Percentiles rank a stretch among this genome's conserved stretches.
phyloP scores from a whole-genome alignment of 345 rosid genomes.

The Gossypium longicalyx region DNA sequence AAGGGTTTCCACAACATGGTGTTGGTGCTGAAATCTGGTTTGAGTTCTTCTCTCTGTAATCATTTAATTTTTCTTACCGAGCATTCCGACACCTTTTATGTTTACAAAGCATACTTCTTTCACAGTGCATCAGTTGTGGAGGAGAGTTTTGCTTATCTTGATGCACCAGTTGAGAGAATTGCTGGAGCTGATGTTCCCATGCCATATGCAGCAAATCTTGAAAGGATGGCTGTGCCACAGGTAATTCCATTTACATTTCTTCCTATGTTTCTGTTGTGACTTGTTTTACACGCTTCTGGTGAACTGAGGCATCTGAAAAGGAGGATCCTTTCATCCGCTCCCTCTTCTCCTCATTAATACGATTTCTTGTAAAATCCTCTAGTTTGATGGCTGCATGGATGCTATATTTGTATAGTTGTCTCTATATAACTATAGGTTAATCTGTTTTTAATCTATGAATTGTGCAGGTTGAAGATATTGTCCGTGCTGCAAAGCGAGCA shows the following conservation, averaged over 20 bases:
- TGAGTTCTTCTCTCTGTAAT: too few relatives aligned
- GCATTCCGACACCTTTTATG: too few relatives aligned
- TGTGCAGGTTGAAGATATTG: conserved; percentile 53
- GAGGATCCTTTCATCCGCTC: neutral
- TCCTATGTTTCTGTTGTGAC: neutral
- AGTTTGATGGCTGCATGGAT: neutral
- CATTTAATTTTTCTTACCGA: too few relatives aligned
- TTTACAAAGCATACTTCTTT: too few relatives aligned
- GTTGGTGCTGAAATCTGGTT: too few relatives aligned
- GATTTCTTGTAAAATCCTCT: too few relatives aligned
- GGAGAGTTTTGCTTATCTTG: conserved; percentile 70
- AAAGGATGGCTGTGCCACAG: conserved; percentile 68
- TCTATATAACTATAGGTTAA: too few relatives aligned
- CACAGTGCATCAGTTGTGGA: conserved; percentile 56
- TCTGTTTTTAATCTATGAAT: neutral
- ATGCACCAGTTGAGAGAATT: conserved; percentile 66
- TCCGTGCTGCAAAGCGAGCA: conserved; percentile 59
- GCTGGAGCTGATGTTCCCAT: conserved; percentile 69
- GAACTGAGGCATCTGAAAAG: neutral
- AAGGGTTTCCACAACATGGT: too few relatives aligned
- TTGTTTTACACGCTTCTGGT: neutral
- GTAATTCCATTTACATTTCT: conserved; percentile 19
- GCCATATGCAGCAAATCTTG: conserved; percentile 69
- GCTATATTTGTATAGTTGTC: neutral
- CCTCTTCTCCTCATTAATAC: neutral